Conservation (phyloP, 768 basidiomycete species). For the Lactarius akahatsu region DNA sequence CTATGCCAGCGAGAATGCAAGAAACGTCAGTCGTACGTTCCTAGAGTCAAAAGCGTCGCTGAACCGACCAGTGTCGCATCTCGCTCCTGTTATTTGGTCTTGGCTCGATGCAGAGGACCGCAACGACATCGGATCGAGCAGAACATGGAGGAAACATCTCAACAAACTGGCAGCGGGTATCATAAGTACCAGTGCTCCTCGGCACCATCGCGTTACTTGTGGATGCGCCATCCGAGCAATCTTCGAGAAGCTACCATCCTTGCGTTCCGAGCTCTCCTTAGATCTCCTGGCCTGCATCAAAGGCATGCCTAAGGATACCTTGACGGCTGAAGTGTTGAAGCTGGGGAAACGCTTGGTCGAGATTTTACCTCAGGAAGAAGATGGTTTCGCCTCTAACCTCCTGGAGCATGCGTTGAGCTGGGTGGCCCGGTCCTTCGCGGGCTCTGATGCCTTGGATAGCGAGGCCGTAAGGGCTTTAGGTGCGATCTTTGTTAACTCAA, state of each 20-base stretch:
- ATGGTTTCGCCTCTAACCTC: constrained; percentile 9
- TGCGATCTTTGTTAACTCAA: not conserved
- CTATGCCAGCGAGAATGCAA: constrained; percentile 38
- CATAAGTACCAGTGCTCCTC: constrained; percentile 10
- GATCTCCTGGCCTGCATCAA: constrained; percentile 14
- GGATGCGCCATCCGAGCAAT: constrained; percentile 15
- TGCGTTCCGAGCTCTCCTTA: constrained; percentile 18
- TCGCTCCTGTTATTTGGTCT: constrained; percentile 31
- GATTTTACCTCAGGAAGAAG: constrained; percentile 14
- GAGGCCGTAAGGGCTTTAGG: constrained; percentile 15
- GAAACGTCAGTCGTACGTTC: constrained; percentile 27
- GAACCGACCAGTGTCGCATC: constrained; percentile 16
- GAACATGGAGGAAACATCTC: constrained; percentile 28
- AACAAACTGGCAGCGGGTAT: constrained; percentile 26
- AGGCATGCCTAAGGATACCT: constrained; percentile 9
- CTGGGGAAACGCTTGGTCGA: constrained; percentile 9
- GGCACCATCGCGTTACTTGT: constrained; percentile 17
- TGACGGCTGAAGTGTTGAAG: constrained; percentile 8
- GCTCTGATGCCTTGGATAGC: constrained; percentile 6
- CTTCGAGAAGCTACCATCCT: constrained; percentile 10
- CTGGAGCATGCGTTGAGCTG: constrained; percentile 11
- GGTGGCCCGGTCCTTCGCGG: constrained; percentile 19
- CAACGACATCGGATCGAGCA: not conserved
- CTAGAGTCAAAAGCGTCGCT: constrained; percentile 28
- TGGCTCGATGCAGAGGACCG: constrained; percentile 23